Base-by-base conservation (phyloP, 2,329 filamentous ascomycete species). In the Beauveria asiatica region DNA sequence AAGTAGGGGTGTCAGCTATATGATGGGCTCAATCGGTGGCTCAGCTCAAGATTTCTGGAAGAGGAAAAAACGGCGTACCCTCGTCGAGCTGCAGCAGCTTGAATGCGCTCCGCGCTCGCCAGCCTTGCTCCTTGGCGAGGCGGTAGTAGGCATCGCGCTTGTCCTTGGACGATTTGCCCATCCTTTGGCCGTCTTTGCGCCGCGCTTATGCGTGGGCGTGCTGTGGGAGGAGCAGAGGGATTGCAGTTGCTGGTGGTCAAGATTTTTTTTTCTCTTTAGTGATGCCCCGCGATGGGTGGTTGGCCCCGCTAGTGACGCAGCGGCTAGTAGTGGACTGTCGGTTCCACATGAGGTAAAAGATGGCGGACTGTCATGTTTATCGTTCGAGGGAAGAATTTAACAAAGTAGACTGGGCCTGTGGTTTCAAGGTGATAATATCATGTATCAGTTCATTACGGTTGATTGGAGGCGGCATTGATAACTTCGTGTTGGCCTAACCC, bases 121-220 rank as follows among this genome's bases (percentile, higher is more conserved):
- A 99, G 65, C 95, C 95, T 79, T 99, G 94, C 74, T 99, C 94
- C 76, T 99, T 99, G 19, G 94, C 94, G 9, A 99, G 88, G 58
- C 94, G 85, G 71, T 99, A 99, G 76, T 99, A 99, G 50, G 92
- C 92, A 73, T 99, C 94, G 57, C 94, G 89, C 77, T 99, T 99
- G 72, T 99, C 94, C 75, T 99, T 99, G 52, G 93, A 97, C 1
- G 94, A 96, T 73, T 97, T 97, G 1, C 92, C 92, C 92, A 96
- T 96, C 33, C 49, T 74, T 30, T 11, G 7, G 37, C 21, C 10
- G 27, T 21, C 21, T 33, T 42, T 39, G 19, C 49, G 49, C 51
- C 23, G 51, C 51, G 11, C 17, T 19, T 13, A 16, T 17, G 27
- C n/a, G 23, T 23, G 25, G n/a, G 17, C 42, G 39, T 21, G 61